Base-by-base conservation (phyloP, 2,329 filamentous ascomycete genomes). In the Aspergillus sp. region DNA sequence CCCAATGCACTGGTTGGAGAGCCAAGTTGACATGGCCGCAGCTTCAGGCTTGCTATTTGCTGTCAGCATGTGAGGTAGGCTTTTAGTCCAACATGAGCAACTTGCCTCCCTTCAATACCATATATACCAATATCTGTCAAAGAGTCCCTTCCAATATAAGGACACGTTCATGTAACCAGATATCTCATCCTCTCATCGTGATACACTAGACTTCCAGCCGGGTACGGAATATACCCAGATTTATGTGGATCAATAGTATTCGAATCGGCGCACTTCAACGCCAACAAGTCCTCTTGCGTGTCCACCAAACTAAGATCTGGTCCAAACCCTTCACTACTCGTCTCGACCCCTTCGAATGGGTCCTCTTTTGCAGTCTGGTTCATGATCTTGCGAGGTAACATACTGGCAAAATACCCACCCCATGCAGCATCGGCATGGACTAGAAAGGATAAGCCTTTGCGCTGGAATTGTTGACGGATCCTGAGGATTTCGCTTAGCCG, bases 221-320 rank as follows among this genome's bases (percentile, higher is more conserved):
- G 80, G 56, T 82, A 82, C 0, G 76, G 77, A 29, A 81, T 78
- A 47, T 82, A 81, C 0, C 78, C 80, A 1, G 77, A 72, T 57
- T 82, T 82, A 59, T 82, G 78, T 0, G 80, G 80, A 57, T 83
- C 80, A 6, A 82, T 75, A 0, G 80, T 82, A 39, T 81, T 77
- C 0, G 77, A 80, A 64, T 82, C 79, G 1, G 76, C 76, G 11
- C 74, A 64, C 16, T 71, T 69, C 58, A 81, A 64, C 1, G 75
- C 76, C 32, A 42, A 7, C 36, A 42, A 7, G 14, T 42, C 69
- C 72, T 1, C 81, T 69, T 16, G 36, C 4, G 36, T 42, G 6
- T 42, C 36, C 14, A 14, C 36, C 36, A 42, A 42, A 3, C 14
- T 16, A n/a, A 42, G 12, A 2, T 16, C 12, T 4, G 36, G 36